Conservation (phyloP, 169 alveolate genomes). For the Plasmodium reichenowi region DNA sequence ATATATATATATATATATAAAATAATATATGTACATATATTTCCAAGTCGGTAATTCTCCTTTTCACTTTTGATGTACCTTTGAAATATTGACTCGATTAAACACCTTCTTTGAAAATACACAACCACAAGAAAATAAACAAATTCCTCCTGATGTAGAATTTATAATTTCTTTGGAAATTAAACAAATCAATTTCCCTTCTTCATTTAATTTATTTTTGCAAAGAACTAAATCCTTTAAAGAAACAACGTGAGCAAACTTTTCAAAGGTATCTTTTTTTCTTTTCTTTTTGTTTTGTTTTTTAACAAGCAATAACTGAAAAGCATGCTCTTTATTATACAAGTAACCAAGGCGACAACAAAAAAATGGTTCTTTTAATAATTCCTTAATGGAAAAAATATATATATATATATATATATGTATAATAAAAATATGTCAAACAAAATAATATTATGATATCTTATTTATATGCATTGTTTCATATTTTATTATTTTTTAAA, state of each 20-base stretch:
- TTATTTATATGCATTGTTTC: background rate
- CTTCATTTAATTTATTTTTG: slow-evolving; percentile 60
- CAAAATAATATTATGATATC: background rate
- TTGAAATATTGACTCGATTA: slow-evolving; percentile 11
- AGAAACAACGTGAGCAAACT: slow-evolving; percentile 57
- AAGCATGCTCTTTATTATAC: slow-evolving; percentile 45
- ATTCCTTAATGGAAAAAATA: slow-evolving; percentile 24
- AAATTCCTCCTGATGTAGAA: slow-evolving; percentile 57
- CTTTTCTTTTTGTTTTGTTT: slow-evolving; percentile 58
- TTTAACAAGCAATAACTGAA: slow-evolving; percentile 27
- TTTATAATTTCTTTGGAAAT: slow-evolving; percentile 71
- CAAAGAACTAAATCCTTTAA: slow-evolving; percentile 60
- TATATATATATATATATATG: background rate
- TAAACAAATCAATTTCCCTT: slow-evolving; percentile 41
- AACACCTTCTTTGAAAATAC: slow-evolving; percentile 63
- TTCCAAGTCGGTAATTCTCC: background rate
- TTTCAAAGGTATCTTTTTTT: slow-evolving; percentile 38
- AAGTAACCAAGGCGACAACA: slow-evolving; percentile 68
- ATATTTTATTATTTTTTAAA: background rate
- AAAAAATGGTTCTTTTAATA: slow-evolving; percentile 51
- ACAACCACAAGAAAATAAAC: slow-evolving; percentile 71
- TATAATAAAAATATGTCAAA: background rate
- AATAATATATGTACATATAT: background rate
- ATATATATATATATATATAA: no score
- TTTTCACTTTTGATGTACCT: slow-evolving; percentile 11